Percentiles rank a stretch among this genome's conserved stretches.
Evolutionary conservation across 768 basidiomycete genomes (phyloP).

Genomic region (Pleurotus ostreatus): DNA sequence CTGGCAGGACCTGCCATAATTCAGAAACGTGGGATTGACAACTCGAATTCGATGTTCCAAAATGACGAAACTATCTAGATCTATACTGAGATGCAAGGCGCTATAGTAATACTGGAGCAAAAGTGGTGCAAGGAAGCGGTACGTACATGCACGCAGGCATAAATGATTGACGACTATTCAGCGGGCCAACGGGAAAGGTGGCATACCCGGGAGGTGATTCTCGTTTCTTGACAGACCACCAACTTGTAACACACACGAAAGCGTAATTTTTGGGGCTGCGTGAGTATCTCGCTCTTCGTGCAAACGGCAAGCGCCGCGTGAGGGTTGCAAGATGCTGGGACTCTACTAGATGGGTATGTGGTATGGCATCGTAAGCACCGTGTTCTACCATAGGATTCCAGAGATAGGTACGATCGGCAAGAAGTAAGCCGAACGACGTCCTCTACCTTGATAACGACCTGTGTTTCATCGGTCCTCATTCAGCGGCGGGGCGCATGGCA

Average conservation of each 20-base stretch:
- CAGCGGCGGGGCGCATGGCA: background rate
- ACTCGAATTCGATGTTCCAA: background rate
- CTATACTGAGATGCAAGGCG: too few relatives aligned
- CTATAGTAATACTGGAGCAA: too few relatives aligned
- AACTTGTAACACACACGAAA: too few relatives aligned
- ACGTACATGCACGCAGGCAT: too few relatives aligned
- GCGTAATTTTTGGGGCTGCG: too few relatives aligned
- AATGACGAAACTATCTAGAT: background rate
- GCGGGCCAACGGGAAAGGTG: too few relatives aligned
- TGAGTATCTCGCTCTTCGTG: background rate
- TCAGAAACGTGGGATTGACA: background rate
- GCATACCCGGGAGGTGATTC: too few relatives aligned
- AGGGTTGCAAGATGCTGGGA: background rate
- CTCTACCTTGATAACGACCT: background rate
- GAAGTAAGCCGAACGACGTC: background rate
- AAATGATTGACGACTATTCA: too few relatives aligned
- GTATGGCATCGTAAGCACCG: background rate
- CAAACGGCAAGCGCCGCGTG: background rate
- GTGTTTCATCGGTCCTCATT: background rate
- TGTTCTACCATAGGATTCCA: background rate
- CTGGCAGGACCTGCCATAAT: conserved; percentile 1
- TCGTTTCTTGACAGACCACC: too few relatives aligned
- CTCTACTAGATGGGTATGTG: conserved; percentile 5
- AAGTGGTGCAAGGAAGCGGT: too few relatives aligned
- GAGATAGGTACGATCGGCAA: background rate